Evolutionary conservation across 805 yeast genomes (phyloP).

Genomic region (Candida fluviatilis): DNA sequence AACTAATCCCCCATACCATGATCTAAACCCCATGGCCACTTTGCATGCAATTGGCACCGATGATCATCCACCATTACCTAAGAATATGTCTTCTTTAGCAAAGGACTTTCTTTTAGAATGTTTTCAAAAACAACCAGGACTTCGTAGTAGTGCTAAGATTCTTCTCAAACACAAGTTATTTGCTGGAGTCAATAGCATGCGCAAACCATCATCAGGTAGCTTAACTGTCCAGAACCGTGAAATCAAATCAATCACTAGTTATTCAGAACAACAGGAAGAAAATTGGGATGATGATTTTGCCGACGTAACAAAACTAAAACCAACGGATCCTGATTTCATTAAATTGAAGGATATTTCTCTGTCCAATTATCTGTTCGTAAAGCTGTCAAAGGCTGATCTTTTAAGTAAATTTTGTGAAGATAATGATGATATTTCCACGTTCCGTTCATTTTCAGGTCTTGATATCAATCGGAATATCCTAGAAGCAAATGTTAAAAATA

Average conservation of each 20-base stretch:
- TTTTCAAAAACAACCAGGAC: conserved; percentile 63
- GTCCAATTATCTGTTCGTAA: conserved; percentile 3
- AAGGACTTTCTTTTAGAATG: conserved; percentile 63
- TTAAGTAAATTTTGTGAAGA: conserved; percentile 28
- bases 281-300: conserved; percentile 33
- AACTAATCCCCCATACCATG: conserved; percentile 83
- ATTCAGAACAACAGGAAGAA: conserved; percentile 27
- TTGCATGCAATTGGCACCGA: conserved; percentile 80
- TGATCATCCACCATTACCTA: conserved; percentile 66
- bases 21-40: conserved; percentile 71
- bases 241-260: conserved; percentile 20
- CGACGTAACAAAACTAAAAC: conserved; percentile 11
- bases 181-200: conserved; percentile 1
- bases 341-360: conserved; percentile 7
- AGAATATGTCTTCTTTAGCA: conserved; percentile 36
- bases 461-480: neutral
- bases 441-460: neutral
- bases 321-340: conserved; percentile 6
- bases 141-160: conserved; percentile 52
- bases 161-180: conserved; percentile 65
- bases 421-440: neutral
- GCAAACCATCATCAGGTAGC: conserved; percentile 3
- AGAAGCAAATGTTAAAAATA: neutral
- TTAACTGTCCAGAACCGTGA: conserved; percentile 7
- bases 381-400: conserved; percentile 23